phyloP scores from a whole-genome alignment of 768 basidiomycete species.

The Rhodotorula diobovata region DNA sequence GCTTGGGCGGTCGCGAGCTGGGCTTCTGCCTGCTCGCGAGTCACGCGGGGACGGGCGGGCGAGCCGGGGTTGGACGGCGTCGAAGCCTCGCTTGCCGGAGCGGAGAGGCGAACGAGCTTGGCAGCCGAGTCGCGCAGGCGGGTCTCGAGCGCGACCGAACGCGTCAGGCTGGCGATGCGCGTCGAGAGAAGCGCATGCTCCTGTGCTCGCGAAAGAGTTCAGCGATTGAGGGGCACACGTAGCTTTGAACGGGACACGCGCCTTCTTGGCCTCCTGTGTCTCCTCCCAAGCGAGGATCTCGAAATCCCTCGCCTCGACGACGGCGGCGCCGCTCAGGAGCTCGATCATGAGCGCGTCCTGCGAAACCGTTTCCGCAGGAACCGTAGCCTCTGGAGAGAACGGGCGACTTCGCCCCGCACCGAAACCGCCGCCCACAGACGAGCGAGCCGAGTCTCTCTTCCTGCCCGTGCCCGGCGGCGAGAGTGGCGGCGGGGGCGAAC shows the following conservation, averaged over 20 bases:
- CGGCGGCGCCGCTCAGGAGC: slow-evolving; percentile 85
- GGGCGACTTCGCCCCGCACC: neutral
- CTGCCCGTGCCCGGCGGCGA: neutral
- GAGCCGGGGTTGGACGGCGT: neutral
- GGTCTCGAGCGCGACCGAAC: slow-evolving; percentile 72
- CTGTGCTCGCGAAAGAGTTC: slow-evolving; percentile 50
- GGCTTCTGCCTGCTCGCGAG: slow-evolving; percentile 55
- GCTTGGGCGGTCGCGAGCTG: slow-evolving; percentile 69
- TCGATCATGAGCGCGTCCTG: slow-evolving; percentile 83
- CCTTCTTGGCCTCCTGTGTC: slow-evolving; percentile 67
- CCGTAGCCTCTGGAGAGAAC: slow-evolving; percentile 21
- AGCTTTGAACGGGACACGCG: slow-evolving; percentile 42
- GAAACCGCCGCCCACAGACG: neutral
- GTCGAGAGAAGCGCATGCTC: slow-evolving; percentile 68
- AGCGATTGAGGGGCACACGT: neutral
- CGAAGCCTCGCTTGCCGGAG: neutral
- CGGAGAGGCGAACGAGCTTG: slow-evolving; percentile 66
- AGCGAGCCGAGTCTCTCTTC: slow-evolving; percentile 7
- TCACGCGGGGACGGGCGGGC: slow-evolving; percentile 50
- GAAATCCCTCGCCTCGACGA: slow-evolving; percentile 80
- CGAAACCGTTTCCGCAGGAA: slow-evolving; percentile 32
- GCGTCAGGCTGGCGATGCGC: slow-evolving; percentile 62
- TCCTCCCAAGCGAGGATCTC: slow-evolving; percentile 70
- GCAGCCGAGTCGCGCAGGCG: slow-evolving; percentile 82
- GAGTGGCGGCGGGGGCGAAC: neutral